Conservation (phyloP, 2,329 filamentous ascomycete genomes). For the Elsinoe australis region DNA sequence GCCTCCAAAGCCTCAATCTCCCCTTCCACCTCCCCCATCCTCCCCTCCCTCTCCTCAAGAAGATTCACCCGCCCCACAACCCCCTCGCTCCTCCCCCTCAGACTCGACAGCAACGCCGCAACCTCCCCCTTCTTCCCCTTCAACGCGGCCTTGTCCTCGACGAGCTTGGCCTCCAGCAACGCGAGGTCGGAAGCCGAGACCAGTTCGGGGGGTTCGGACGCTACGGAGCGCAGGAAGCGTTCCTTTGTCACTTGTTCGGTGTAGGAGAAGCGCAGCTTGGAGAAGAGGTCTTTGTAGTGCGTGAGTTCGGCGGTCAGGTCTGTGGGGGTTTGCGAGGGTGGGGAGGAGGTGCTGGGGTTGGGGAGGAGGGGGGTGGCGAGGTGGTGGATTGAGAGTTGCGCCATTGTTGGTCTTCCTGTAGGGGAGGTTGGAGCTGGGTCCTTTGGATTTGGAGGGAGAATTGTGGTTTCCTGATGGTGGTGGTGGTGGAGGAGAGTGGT, state of each 20-base stretch:
- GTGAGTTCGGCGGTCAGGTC: constrained; percentile 73
- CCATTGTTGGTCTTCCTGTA: neutral
- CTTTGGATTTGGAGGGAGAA: neutral
- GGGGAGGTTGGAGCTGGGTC: neutral
- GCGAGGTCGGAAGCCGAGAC: constrained; percentile 76
- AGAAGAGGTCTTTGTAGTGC: constrained; percentile 92
- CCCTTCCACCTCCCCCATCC: constrained; percentile 35
- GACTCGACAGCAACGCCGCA: constrained; percentile 59
- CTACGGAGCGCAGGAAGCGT: constrained; percentile 88
- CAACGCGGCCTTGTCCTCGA: constrained; percentile 63
- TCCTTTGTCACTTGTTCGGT: constrained; percentile 98
- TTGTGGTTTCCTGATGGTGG: neutral
- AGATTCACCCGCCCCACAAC: constrained; percentile 34
- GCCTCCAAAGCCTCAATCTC: constrained; percentile 47
- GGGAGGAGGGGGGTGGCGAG: constrained; percentile 24
- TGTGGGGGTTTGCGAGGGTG: constrained; percentile 65
- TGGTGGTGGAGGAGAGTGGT: neutral
- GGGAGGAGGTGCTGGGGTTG: constrained; percentile 41
- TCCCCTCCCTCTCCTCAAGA: constrained; percentile 13
- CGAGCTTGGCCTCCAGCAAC: constrained; percentile 63
- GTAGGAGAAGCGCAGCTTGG: constrained; percentile 93
- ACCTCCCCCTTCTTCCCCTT: constrained; percentile 76
- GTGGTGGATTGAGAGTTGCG: constrained; percentile 20
- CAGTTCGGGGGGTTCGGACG: constrained; percentile 80
- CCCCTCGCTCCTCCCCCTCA: constrained; percentile 58